A percentile compares a stretch with the other conserved stretches of the same genome.
Evolutionary conservation across 2,329 filamentous ascomycete species (phyloP).

Genomic region (Fonsecaea erecta): DNA sequence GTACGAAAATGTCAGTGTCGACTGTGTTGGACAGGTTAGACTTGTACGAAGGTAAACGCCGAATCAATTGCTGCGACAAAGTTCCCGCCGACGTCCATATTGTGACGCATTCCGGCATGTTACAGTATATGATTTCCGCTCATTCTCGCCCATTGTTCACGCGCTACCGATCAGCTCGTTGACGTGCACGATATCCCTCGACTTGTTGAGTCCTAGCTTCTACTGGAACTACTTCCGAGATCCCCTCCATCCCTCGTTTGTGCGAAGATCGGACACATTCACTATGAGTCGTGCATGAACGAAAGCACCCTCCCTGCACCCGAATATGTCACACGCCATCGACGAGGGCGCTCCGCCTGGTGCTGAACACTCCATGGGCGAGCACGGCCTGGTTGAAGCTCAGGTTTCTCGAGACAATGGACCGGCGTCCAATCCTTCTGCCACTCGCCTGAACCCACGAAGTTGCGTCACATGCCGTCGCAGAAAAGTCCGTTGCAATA

Average conservation of each 20-base stretch:
- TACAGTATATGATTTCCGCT: neutral
- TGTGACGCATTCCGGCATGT: neutral
- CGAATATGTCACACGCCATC: constrained; percentile 13
- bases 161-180: neutral
- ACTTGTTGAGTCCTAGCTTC: neutral
- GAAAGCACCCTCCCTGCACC: neutral
- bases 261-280: neutral
- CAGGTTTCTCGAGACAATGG: neutral
- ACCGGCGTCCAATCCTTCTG: constrained; percentile 8
- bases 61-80: neutral
- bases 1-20: neutral
- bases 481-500: constrained; percentile 56
- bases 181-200: neutral
- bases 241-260: neutral
- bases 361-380: neutral
- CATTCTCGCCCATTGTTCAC: neutral
- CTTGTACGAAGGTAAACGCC: neutral
- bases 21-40: neutral
- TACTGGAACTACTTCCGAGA: neutral
- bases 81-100: neutral
- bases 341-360: constrained; percentile 5
- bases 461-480: constrained; percentile 55
- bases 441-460: constrained; percentile 43
- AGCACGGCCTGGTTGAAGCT: neutral
- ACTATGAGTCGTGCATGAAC: neutral